Evolutionary conservation across 305 asterid genomes (phyloP), one percentile per base, ranked within the genome.

Genomic region (Fraxinus xanthoxyloides): DNA sequence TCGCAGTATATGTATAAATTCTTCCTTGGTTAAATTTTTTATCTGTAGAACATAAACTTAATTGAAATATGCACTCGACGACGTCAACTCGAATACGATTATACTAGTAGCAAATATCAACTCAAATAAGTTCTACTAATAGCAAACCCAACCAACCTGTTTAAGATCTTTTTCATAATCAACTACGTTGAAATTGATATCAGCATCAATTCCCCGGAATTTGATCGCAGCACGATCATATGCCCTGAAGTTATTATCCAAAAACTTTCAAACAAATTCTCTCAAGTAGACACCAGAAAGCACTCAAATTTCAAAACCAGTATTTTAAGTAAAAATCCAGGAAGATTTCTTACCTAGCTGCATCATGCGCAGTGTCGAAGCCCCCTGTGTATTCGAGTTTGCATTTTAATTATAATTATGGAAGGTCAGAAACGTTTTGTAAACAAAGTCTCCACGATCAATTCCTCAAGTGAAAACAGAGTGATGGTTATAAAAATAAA

Each of bases 151-250:
- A 10, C 84, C 80, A 30, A 89, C 92, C 90, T 88, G 91, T 83
- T 77, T 84, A 17, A 90, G 75, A 82, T 88, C 92, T 78, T 84
- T 87, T 21, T 85, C 84, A 82, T 90, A 90, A 74, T 90, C 92
- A 79, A 67, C 59, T 81, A 85, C 85, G 46, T 77, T 85, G 79
- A 90, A 90, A 72, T 90, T 90, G n/a, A 90, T 90, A 82, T 90
- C 92, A 15, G 92, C 92, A 43, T 90, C 98, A 77, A 92, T 88
- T 54, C 99, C 98, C 78, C 97, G 97, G 43, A 95, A 95, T 67
- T 94, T 94, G 43, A 95, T 88, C 28, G 99, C 99, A 76, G 99
- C 99, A 31, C 98, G 95, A 77, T 95, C 99, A 43, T 95, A 95
- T 3, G 98, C 99, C 92, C 99, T 95, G 85, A 23, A 70, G 31